Conservation (phyloP, 164 flowering plant species). For the Chimonanthus praecox region DNA sequence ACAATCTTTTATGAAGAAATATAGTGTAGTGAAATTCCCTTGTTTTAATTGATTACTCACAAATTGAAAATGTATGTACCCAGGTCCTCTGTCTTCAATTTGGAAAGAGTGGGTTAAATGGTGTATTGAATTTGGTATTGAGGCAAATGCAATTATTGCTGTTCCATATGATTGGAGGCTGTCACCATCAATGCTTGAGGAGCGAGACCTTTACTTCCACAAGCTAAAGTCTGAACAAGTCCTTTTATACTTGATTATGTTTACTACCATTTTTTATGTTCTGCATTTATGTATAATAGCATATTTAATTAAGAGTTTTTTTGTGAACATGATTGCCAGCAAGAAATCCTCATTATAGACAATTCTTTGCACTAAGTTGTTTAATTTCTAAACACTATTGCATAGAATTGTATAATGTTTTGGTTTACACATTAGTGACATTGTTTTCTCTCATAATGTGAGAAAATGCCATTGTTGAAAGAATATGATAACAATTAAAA, state of each 20-base stretch:
- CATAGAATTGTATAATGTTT: not conserved
- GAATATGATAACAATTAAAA: not conserved
- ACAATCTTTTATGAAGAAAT: too few species aligned
- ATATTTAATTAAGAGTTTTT: too few species aligned
- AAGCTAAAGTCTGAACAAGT: conserved; percentile 69
- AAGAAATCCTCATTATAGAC: too few species aligned
- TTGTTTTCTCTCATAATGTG: not conserved
- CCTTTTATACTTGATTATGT: not conserved
- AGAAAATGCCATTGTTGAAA: not conserved
- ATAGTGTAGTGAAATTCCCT: not conserved
- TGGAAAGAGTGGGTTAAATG: conserved; percentile 99
- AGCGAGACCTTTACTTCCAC: conserved; percentile 98
- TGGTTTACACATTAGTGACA: not conserved
- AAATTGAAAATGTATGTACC: conserved; percentile 11
- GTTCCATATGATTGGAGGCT: conserved; percentile 99
- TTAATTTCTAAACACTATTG: not conserved
- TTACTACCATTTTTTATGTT: not conserved
- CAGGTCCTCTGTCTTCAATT: conserved; percentile 97
- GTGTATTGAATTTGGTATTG: conserved; percentile 97
- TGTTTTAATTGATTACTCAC: conserved; percentile 3
- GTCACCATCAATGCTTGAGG: conserved; percentile 90
- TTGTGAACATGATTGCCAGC: not conserved
- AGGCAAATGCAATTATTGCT: conserved; percentile 91
- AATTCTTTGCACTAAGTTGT: not conserved
- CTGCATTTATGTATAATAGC: not conserved